Base-by-base conservation (phyloP, 257 asterid genomes). In the Nemophila menziesii region DNA sequence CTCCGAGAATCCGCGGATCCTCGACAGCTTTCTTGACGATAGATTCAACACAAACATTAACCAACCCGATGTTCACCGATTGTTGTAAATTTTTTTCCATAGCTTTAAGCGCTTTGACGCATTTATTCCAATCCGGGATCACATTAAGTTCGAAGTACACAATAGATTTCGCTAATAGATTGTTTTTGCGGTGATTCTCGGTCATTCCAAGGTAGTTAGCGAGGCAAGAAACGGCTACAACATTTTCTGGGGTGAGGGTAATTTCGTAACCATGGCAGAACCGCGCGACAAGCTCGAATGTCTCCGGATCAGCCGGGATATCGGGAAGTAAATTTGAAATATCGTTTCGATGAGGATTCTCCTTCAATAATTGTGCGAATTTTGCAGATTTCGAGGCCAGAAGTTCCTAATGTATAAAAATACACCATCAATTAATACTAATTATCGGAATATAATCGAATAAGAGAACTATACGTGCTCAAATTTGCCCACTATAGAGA, bases 191-290 rank as follows among this genome's bases (percentile, higher is more conserved):
- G 19, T 80, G 82, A 5, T 22, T 47, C 8, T 84, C 95, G 0
- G 87, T 73, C 98, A 89, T 89, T 8, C 69, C 92, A 0, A 89
- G 89, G 67, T 72, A 66, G 20, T 80, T 54, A 14, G 98, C 82
- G 1, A 76, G 53, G 37, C 86, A 73, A 12, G 76, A 67, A 0
- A 89, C 71, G 2, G 61, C 75, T 11, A 78, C 55, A 0, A 68
- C 74, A 52, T 89, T 84, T 36, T 81, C 78, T 2, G 79, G 24
- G 1, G 85, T 61, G 4, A 89, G 61, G 27, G 40, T 48, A 54
- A 76, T 26, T 3, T 70, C 70, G 16, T 22, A 80, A 34, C 95
- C 95, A 37, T 80, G 81, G 58, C 95, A 89, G 73, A 84, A 89
- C 52, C 82, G 70, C n/a, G 67, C 80, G 0, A 84, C 70, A 4